Conservation (phyloP, 2,329 filamentous ascomycete species). For the Aureobasidium sp. region DNA sequence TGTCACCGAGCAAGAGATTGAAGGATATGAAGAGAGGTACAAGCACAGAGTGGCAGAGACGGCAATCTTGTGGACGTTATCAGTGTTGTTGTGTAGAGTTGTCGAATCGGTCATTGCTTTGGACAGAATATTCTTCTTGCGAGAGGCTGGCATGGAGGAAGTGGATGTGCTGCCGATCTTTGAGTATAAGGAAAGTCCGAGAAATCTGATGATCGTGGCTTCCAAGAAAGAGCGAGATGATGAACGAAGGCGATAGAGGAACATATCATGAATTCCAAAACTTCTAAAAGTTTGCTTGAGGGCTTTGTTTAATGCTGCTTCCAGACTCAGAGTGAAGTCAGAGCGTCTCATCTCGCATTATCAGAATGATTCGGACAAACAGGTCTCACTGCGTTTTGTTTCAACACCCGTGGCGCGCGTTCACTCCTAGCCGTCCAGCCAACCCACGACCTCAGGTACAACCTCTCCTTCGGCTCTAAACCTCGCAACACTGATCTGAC, state of each 20-base stretch:
- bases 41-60: conserved; percentile 12
- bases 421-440: not conserved
- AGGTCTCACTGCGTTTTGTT: not conserved
- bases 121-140: conserved; percentile 16
- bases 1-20: conserved; percentile 15
- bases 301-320: not conserved
- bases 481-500: not conserved
- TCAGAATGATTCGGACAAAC: not conserved
- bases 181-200: conserved; percentile 16
- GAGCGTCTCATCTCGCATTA: not conserved
- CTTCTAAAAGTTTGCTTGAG: not conserved
- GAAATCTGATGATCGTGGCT: conserved; percentile 19
- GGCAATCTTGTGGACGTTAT: conserved; percentile 17
- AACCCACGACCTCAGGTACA: not conserved
- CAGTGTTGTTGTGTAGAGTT: conserved; percentile 18
- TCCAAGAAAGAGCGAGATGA: not conserved
- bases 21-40: conserved; percentile 14
- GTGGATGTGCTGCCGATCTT: conserved; percentile 13
- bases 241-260: too few species aligned
- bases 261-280: not conserved
- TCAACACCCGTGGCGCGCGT: not conserved
- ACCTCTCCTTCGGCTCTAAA: not conserved
- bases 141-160: not conserved
- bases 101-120: conserved; percentile 17
- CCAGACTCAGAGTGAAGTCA: not conserved